Base-by-base conservation (phyloP, 257 asterid genomes). In the Lycium barbarum region DNA sequence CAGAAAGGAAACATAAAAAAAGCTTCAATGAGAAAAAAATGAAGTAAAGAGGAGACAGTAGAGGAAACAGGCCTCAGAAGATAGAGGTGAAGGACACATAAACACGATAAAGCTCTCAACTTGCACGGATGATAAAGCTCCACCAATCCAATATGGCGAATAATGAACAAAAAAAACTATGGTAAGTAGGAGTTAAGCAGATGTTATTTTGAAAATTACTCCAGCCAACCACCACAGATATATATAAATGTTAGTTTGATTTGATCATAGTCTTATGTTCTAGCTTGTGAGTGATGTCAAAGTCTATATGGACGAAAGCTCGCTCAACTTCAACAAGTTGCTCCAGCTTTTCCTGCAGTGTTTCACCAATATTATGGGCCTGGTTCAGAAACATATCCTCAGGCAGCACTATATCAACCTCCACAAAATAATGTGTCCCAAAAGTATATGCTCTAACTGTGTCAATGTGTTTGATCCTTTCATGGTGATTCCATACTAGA, bases 401-500 rank as follows among this genome's bases (percentile, higher is more conserved):
- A 0, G 98, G 97, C 87, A 96, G 81, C 54, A 93, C 98, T 4
- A 96, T 92, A 90, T 96, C 98, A 1, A 93, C 97, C 92, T 96
- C 99, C 88, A 96, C 98, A 63, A 96, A 96, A 94, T 94, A 96
- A 84, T 94, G 92, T 65, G 93, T 73, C n/a, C 98, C 99, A 47
- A 96, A 93, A 2, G 95, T 93, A 82, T 96, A 96, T 0, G 98
- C 98, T 84, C 98, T 92, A 8, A 94, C 98, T 0, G 98, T 96
- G 88, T 93, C 98, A 1, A 96, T 96, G 76, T 96, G 97, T 92
- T 91, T 79, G 54, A 94, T 93, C 90, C 92, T 93, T 76, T 86
- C 86, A 40, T 93, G 89, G 83, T 96, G 98, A 88, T 96, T 96
- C 98, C 99, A 96, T 88, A 94, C 88, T 45, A 96, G 94, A 85